A percentile compares a stretch with the other conserved stretches of the same genome.
These are phyloP conservation scores for Colletotrichum nymphaeae DNA, from an alignment of 2,329 filamentous ascomycete genomes.

Conservation along the genomic window DNA sequence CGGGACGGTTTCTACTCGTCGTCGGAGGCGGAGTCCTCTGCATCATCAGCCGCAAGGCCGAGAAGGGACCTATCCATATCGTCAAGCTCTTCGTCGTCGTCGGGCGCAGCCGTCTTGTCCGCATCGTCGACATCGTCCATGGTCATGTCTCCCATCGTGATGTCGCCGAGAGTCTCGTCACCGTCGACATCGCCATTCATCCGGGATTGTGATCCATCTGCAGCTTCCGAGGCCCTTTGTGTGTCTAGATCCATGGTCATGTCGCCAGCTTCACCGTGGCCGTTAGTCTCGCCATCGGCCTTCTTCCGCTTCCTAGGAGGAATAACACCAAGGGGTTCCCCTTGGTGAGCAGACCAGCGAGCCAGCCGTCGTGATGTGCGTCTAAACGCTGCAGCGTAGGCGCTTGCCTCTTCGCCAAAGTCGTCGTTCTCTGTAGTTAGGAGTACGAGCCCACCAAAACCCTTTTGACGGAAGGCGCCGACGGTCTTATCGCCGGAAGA, in stretches of 20 bases:
- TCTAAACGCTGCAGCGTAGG: conserved; percentile 74
- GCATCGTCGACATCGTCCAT: conserved; percentile 64
- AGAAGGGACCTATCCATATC: conserved; percentile 44
- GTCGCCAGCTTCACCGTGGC: conserved; percentile 38
- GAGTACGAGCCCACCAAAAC: conserved; percentile 73
- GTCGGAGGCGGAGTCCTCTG: conserved; percentile 22
- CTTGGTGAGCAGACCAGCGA: conserved; percentile 71
- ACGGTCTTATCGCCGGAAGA: conserved; percentile 43
- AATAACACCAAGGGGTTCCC: conserved; percentile 59
- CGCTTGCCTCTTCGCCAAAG: conserved; percentile 79
- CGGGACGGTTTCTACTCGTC: conserved; percentile 5
- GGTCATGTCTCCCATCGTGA: conserved; percentile 48
- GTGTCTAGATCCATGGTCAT: conserved; percentile 43
- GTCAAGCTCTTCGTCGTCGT: conserved; percentile 52
- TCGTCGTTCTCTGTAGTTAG: conserved; percentile 74
- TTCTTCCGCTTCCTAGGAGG: conserved; percentile 56
- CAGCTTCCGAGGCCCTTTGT: conserved; percentile 42
- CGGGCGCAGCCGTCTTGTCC: conserved; percentile 38
- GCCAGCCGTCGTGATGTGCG: conserved; percentile 73
- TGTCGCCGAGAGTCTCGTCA: conserved; percentile 47
- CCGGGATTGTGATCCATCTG: conserved; percentile 27
- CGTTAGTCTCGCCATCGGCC: conserved; percentile 33
- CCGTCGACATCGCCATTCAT: conserved; percentile 52
- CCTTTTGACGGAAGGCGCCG: conserved; percentile 63
- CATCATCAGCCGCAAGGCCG: conserved; percentile 31